Evolutionary conservation across 495 filamentous ascomycete genomes (phyloP).

Genomic region (Talaromyces stipitatus): DNA sequence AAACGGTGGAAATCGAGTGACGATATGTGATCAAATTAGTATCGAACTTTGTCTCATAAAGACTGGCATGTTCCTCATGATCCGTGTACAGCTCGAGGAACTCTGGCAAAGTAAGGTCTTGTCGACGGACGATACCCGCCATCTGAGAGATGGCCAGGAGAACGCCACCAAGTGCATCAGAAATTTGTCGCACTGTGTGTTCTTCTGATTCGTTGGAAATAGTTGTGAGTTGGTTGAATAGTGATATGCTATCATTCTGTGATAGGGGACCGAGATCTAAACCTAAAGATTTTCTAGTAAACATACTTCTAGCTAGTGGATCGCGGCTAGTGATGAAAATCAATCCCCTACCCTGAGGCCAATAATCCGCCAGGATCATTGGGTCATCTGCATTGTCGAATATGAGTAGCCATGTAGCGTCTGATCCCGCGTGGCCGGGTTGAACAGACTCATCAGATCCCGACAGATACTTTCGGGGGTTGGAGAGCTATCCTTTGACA

Average conservation of each 20-base stretch:
- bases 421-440: background rate
- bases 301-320: conserved; percentile 10
- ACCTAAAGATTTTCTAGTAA: conserved; percentile 7
- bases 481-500: conserved; percentile 27
- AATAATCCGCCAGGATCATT: conserved; percentile 22
- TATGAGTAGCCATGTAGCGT: conserved; percentile 30
- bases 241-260: conserved; percentile 10
- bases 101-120: conserved; percentile 16
- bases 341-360: conserved; percentile 24
- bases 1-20: conserved; percentile 26
- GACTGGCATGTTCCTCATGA: conserved; percentile 12
- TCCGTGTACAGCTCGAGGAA: conserved; percentile 23
- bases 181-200: conserved; percentile 8
- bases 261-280: conserved; percentile 12
- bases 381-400: conserved; percentile 31
- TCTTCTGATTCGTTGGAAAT: conserved; percentile 6
- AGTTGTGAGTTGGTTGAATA: conserved; percentile 12
- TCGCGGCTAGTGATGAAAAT: conserved; percentile 33
- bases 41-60: conserved; percentile 14
- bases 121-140: conserved; percentile 25
- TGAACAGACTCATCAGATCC: conserved; percentile 7
- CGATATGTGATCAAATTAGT: conserved; percentile 14
- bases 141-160: conserved; percentile 37
- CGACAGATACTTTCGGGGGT: conserved; percentile 15
- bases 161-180: conserved; percentile 21